phyloP scores from a whole-genome alignment of 768 basidiomycete species.

The Pleurotus platypus region DNA sequence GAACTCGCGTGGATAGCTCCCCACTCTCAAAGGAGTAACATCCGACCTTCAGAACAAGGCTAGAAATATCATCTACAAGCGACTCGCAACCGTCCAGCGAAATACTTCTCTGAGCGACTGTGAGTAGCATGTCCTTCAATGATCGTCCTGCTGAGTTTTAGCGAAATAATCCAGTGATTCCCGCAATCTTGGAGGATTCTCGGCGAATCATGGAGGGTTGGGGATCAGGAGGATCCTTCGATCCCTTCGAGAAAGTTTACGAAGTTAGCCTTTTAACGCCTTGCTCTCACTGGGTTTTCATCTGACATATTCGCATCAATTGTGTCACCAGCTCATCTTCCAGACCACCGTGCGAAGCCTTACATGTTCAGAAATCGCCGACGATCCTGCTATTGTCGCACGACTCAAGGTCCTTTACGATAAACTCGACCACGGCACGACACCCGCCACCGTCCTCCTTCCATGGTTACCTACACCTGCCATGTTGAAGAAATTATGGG shows the following conservation, averaged over 20 bases:
- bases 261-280: slow-evolving; percentile 41
- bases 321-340: slow-evolving; percentile 53
- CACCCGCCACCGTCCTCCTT: slow-evolving; percentile 66
- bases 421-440: slow-evolving; percentile 64
- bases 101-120: slow-evolving; percentile 57
- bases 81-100: slow-evolving; percentile 60
- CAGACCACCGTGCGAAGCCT: slow-evolving; percentile 70
- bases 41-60: slow-evolving; percentile 61
- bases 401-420: slow-evolving; percentile 67
- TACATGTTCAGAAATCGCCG: slow-evolving; percentile 65
- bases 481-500: slow-evolving; percentile 65
- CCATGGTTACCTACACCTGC: slow-evolving; percentile 77
- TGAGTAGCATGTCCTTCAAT: slow-evolving; percentile 31
- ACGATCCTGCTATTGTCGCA: slow-evolving; percentile 56
- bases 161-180: slow-evolving; percentile 47
- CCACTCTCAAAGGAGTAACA: slow-evolving; percentile 73
- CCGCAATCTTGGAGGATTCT: slow-evolving; percentile 62
- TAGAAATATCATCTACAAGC: slow-evolving; percentile 67
- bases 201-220: slow-evolving; percentile 58
- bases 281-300: slow-evolving; percentile 4
- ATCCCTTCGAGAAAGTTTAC: slow-evolving; percentile 70
- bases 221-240: slow-evolving; percentile 61
- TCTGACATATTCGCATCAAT: slow-evolving; percentile 9
- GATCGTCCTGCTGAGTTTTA: slow-evolving; percentile 12
- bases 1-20: slow-evolving; percentile 44